Conservation (phyloP, 805 yeast genomes). For the Dipodascopsis uninucleata region DNA sequence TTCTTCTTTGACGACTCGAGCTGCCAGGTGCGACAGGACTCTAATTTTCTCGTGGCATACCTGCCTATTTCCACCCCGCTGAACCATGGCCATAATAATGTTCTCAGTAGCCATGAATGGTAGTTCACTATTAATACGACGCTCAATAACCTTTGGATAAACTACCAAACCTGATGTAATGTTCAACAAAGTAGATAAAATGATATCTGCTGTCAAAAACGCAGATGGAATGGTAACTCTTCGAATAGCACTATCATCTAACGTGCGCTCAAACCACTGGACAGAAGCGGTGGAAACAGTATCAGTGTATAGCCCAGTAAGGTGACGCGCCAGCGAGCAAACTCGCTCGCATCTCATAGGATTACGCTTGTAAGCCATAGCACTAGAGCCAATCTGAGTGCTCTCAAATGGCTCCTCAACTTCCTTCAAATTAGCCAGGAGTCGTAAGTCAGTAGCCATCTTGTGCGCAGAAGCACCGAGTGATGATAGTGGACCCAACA, state of each 20-base stretch:
- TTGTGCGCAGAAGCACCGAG: slow-evolving; percentile 96
- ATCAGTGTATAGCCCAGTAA: slow-evolving; percentile 86
- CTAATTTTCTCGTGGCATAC: slow-evolving; percentile 97
- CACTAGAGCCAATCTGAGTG: slow-evolving; percentile 96
- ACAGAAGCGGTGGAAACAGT: slow-evolving; percentile 96
- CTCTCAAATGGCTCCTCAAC: slow-evolving; percentile 98
- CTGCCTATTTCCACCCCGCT: slow-evolving; percentile 95
- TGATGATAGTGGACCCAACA: slow-evolving; percentile 85
- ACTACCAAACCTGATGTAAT: slow-evolving; percentile 95
- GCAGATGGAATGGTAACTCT: slow-evolving; percentile 96
- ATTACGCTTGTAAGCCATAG: slow-evolving; percentile 99
- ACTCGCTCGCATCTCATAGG: slow-evolving; percentile 99
- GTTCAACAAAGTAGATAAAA: slow-evolving; percentile 82
- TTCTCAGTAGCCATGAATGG: slow-evolving; percentile 99
- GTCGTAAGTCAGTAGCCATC: slow-evolving; percentile 94
- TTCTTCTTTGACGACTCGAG: slow-evolving; percentile 93
- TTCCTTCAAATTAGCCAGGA: slow-evolving; percentile 94
- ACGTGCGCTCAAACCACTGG: slow-evolving; percentile 98
- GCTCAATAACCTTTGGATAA: slow-evolving; percentile 96
- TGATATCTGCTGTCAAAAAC: slow-evolving; percentile 90
- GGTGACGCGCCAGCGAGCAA: slow-evolving; percentile 94
- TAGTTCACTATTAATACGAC: slow-evolving; percentile 89
- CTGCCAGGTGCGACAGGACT: slow-evolving; percentile 95
- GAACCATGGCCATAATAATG: slow-evolving; percentile 99
- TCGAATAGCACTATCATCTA: slow-evolving; percentile 97